phyloP scores from a whole-genome alignment of 129 eudicot genomes.

The Escallonia rubra region DNA sequence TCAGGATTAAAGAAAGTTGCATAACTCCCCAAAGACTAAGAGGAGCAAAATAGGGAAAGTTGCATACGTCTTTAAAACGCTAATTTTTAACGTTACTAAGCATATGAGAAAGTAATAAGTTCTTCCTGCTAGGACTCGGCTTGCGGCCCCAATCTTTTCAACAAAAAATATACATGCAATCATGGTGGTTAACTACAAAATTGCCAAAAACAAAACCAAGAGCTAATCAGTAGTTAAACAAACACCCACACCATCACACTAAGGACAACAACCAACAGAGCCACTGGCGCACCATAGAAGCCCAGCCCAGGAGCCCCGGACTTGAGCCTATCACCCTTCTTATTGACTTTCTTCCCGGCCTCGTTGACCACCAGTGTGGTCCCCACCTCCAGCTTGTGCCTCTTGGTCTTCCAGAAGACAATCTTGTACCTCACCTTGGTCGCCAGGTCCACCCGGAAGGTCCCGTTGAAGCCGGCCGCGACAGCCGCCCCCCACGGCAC shows the following conservation, averaged over 20 bases:
- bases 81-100: no score
- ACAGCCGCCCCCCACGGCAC: constrained; percentile 42
- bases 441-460: constrained; percentile 38
- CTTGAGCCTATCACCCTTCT: constrained; percentile 53
- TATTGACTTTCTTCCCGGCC: constrained; percentile 39
- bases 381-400: constrained; percentile 31
- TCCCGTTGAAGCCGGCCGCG: constrained; percentile 29
- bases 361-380: constrained; percentile 44
- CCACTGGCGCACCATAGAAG: neutral
- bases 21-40: no score
- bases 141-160: no score
- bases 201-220: no score
- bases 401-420: constrained; percentile 54
- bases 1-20: no score
- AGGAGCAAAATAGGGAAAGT: no score
- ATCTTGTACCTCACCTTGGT: constrained; percentile 65
- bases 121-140: no score
- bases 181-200: no score
- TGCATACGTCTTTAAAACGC: no score
- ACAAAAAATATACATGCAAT: no score
- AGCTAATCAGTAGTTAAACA: neutral
- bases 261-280: neutral
- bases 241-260: neutral
- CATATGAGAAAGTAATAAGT: no score
- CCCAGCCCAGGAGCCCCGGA: constrained; percentile 40